A percentile compares a stretch with the other conserved stretches of the same genome.
phyloP scores from a whole-genome alignment of 306 rosid genomes.

The Ammopiptanthus mongolicus region DNA sequence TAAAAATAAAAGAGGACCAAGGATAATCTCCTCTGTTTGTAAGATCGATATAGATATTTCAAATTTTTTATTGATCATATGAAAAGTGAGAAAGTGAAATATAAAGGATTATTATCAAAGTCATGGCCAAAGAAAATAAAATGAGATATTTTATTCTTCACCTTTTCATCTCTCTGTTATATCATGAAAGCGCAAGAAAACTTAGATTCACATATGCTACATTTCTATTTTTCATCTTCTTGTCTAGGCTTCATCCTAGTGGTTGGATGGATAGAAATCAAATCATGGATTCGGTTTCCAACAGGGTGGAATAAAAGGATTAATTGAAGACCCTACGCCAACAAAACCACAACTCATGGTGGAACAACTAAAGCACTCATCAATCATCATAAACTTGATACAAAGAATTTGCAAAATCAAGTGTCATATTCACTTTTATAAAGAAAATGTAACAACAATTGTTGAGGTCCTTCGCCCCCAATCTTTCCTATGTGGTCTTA shows the following conservation, averaged over 20 bases:
- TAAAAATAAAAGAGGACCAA: too few species aligned
- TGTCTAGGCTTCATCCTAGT: background rate
- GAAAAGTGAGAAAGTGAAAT: background rate
- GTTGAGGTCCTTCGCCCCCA: too few species aligned
- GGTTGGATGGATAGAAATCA: background rate
- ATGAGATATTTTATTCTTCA: too few species aligned
- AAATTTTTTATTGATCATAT: too few species aligned
- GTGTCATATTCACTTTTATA: background rate
- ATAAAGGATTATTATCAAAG: too few species aligned
- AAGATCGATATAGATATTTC: too few species aligned
- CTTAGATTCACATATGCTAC: too few species aligned
- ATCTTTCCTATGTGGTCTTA: slow-evolving; percentile 3
- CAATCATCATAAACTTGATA: background rate
- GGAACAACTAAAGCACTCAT: background rate
- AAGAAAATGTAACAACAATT: background rate
- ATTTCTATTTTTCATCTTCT: background rate
- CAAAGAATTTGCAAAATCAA: background rate
- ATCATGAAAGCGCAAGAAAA: too few species aligned
- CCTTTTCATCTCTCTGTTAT: too few species aligned
- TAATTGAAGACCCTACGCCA: background rate
- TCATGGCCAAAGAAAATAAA: too few species aligned
- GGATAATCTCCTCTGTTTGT: background rate
- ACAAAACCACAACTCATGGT: background rate
- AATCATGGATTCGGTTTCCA: background rate
- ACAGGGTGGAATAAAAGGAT: background rate